A percentile compares a stretch with the other conserved stretches of the same genome.
These are phyloP conservation scores for Pythium aquatile DNA, from an alignment of 352 stramenopile species.

Conservation along the genomic window DNA sequence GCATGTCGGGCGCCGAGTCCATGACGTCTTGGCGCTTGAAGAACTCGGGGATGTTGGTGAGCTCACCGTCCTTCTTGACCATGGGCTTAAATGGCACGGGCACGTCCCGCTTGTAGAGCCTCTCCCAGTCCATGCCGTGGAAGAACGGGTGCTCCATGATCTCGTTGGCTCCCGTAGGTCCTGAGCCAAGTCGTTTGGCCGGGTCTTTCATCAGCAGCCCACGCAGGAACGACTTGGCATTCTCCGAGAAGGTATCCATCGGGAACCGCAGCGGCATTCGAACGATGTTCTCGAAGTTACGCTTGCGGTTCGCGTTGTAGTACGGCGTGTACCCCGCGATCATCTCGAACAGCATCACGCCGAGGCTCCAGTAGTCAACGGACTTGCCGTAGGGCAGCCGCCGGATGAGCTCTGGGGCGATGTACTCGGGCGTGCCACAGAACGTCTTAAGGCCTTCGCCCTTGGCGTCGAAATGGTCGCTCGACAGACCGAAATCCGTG, in stretches of 20 bases:
- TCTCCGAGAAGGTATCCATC: slow-evolving; percentile 63
- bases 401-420: slow-evolving; percentile 77
- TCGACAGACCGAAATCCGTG: slow-evolving; percentile 88
- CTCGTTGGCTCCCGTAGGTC: slow-evolving; percentile 61
- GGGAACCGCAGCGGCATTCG: slow-evolving; percentile 72
- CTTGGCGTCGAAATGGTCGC: slow-evolving; percentile 75
- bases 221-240: slow-evolving; percentile 71
- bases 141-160: slow-evolving; percentile 89
- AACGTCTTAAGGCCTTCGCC: slow-evolving; percentile 75
- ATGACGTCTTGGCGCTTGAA: slow-evolving; percentile 79
- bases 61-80: slow-evolving; percentile 66
- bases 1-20: slow-evolving; percentile 55
- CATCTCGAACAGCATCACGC: slow-evolving; percentile 86
- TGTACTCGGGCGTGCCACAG: slow-evolving; percentile 85
- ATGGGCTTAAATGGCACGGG: slow-evolving; percentile 61
- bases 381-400: slow-evolving; percentile 69
- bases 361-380: slow-evolving; percentile 89
- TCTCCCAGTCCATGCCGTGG: slow-evolving; percentile 67
- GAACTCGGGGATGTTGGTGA: slow-evolving; percentile 78
- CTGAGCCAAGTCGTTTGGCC: slow-evolving; percentile 68
- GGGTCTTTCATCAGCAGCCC: slow-evolving; percentile 76
- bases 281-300: slow-evolving; percentile 89
- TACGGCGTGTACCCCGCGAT: slow-evolving; percentile 77
- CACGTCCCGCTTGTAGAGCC: slow-evolving; percentile 74
- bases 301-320: slow-evolving; percentile 72